Percentiles rank a stretch among this genome's conserved stretches.
Evolutionary conservation across 2,329 filamentous ascomycete species (phyloP).

Genomic region (Colletotrichum sojae): DNA sequence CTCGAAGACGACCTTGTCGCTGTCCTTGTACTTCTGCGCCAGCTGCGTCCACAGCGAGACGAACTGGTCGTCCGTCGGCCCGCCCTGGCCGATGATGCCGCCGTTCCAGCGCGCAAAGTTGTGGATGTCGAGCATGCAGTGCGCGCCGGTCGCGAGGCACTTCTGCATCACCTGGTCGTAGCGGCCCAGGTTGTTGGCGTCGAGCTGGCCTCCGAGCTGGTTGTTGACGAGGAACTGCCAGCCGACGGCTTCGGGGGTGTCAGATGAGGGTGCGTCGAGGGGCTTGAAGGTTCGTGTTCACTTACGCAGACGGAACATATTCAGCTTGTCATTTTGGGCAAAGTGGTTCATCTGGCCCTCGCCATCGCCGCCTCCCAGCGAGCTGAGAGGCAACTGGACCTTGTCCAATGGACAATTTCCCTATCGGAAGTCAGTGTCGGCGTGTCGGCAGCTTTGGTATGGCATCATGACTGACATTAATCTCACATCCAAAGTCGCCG

Average conservation of each 20-base stretch:
- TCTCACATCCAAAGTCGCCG: constrained; percentile 64
- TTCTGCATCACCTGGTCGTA: constrained; percentile 70
- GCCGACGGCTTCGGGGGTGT: constrained; percentile 47
- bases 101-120: constrained; percentile 74
- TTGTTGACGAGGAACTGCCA: constrained; percentile 74
- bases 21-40: constrained; percentile 69
- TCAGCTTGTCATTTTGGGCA: constrained; percentile 63
- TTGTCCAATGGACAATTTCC: constrained; percentile 55
- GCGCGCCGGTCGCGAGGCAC: constrained; percentile 69
- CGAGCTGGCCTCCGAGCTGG: constrained; percentile 63
- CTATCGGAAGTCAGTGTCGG: constrained; percentile 43
- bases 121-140: constrained; percentile 73
- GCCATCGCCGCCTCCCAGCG: constrained; percentile 54
- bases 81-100: constrained; percentile 75
- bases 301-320: constrained; percentile 62
- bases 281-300: too few species aligned
- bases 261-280: background rate
- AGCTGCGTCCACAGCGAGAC: constrained; percentile 70
- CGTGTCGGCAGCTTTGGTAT: background rate
- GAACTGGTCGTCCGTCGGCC: constrained; percentile 71
- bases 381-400: constrained; percentile 52
- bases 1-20: constrained; percentile 72
- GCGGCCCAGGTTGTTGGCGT: constrained; percentile 61
- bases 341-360: constrained; percentile 71
- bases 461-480: constrained; percentile 51